Conservation (phyloP, 345 rosid species). For the Brassica juncea region DNA sequence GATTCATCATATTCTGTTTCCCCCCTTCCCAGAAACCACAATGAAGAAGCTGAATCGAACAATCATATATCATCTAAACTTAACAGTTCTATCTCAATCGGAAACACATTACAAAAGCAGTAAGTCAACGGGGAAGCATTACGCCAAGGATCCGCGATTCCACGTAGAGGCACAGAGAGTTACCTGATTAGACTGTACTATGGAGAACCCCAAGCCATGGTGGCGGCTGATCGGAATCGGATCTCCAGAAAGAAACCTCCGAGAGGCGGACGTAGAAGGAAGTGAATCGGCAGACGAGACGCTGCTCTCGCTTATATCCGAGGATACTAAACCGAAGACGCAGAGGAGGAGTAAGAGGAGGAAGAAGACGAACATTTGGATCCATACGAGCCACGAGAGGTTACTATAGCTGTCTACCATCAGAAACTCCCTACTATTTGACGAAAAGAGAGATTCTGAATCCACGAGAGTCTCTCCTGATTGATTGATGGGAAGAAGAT, state of each 20-base stretch:
- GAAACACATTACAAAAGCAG: neutral
- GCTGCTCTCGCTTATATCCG: slow-evolving; percentile 33
- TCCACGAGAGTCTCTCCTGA: neutral
- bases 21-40: slow-evolving; percentile 1
- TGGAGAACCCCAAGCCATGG: slow-evolving; percentile 33
- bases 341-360: slow-evolving; percentile 70
- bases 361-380: slow-evolving; percentile 63
- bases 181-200: slow-evolving; percentile 38
- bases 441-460: slow-evolving; percentile 24
- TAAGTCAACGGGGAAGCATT: slow-evolving; percentile 29
- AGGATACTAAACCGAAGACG: slow-evolving; percentile 42
- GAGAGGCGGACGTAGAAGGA: slow-evolving; percentile 31
- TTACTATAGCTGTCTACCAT: slow-evolving; percentile 54
- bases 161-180: neutral
- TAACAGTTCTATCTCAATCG: neutral
- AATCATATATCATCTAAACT: too few relatives aligned
- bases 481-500: slow-evolving; percentile 22
- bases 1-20: neutral
- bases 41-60: neutral
- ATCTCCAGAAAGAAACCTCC: slow-evolving; percentile 26
- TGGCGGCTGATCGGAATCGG: slow-evolving; percentile 28
- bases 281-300: slow-evolving; percentile 35
- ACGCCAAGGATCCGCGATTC: neutral
- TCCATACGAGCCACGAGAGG: slow-evolving; percentile 83
- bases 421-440: slow-evolving; percentile 25